phyloP scores from a whole-genome alignment of 1,139 yeast genomes.

The Taiozyma sp. region DNA sequence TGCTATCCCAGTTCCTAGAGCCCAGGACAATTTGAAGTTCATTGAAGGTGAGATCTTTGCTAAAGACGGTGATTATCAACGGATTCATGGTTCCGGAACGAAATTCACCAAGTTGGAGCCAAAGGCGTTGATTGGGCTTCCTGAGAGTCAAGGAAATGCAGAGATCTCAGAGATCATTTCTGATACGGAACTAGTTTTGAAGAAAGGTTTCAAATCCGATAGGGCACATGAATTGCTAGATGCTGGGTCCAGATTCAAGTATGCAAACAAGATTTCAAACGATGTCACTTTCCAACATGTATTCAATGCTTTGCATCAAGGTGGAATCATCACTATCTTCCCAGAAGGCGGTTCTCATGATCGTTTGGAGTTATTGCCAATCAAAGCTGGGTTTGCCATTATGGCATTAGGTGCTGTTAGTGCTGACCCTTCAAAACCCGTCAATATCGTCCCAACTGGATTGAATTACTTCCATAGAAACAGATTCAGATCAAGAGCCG shows the following conservation, averaged over 20 bases:
- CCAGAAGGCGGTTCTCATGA: conserved; percentile 88
- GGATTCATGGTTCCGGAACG: conserved; percentile 42
- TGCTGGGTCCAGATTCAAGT: conserved; percentile 46
- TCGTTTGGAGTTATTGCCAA: conserved; percentile 63
- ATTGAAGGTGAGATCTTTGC: conserved; percentile 43
- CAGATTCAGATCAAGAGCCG: conserved; percentile 72
- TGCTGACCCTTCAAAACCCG: conserved; percentile 47
- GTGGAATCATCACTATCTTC: conserved; percentile 60
- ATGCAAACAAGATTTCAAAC: conserved; percentile 63
- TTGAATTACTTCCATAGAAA: conserved; percentile 74
- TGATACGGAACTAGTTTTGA: conserved; percentile 46
- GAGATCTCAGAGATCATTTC: conserved; percentile 45
- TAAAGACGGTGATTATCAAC: conserved; percentile 29
- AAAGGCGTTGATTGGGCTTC: conserved; percentile 60
- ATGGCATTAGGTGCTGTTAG: conserved; percentile 78
- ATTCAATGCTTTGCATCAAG: conserved; percentile 51
- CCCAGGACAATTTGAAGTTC: conserved; percentile 54
- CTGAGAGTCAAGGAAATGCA: conserved; percentile 53
- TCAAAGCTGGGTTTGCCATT: conserved; percentile 76
- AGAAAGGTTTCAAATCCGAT: conserved; percentile 41
- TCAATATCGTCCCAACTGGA: conserved; percentile 68
- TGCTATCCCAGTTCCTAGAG: conserved; percentile 69
- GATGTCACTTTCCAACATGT: conserved; percentile 55
- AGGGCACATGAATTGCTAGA: conserved; percentile 34
- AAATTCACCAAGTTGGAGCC: conserved; percentile 37